A percentile compares a stretch with the other conserved stretches of the same genome.
These are phyloP conservation scores for Multifurca ochricompacta DNA, from an alignment of 768 basidiomycete species.

Conservation along the genomic window DNA sequence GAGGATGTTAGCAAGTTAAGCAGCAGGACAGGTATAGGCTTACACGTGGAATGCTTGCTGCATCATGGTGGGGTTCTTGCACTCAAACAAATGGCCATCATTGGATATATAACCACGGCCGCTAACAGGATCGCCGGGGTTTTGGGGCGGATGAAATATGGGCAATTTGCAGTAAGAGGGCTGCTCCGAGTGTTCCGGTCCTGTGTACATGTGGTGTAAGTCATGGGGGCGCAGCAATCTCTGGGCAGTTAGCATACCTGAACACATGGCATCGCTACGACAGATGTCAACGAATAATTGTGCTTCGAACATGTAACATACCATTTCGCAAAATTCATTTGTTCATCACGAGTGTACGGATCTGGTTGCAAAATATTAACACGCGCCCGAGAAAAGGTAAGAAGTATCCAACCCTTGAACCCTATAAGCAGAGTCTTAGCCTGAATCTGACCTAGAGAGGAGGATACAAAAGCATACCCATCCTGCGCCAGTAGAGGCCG, in stretches of 20 bases:
- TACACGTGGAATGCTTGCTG: conserved; percentile 56
- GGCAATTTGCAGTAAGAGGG: conserved; percentile 50
- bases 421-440: conserved; percentile 27
- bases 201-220: conserved; percentile 25
- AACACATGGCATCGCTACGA: conserved; percentile 43
- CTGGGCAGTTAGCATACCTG: conserved; percentile 28
- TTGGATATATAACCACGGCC: conserved; percentile 42
- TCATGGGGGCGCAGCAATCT: neutral
- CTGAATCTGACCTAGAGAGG: conserved; percentile 3
- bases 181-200: conserved; percentile 43
- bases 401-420: conserved; percentile 39
- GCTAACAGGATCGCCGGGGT: conserved; percentile 24
- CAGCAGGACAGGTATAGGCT: conserved; percentile 20
- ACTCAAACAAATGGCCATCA: conserved; percentile 49
- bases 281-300: neutral
- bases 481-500: conserved; percentile 46
- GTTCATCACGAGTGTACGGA: conserved; percentile 51
- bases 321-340: conserved; percentile 46
- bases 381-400: neutral
- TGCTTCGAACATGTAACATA: conserved; percentile 22
- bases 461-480: conserved; percentile 34
- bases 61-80: conserved; percentile 44
- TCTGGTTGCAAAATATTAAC: conserved; percentile 29
- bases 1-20: neutral
- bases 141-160: conserved; percentile 39